phyloP scores from a whole-genome alignment of 306 rosid genomes.

The Cucurbita maxima region DNA sequence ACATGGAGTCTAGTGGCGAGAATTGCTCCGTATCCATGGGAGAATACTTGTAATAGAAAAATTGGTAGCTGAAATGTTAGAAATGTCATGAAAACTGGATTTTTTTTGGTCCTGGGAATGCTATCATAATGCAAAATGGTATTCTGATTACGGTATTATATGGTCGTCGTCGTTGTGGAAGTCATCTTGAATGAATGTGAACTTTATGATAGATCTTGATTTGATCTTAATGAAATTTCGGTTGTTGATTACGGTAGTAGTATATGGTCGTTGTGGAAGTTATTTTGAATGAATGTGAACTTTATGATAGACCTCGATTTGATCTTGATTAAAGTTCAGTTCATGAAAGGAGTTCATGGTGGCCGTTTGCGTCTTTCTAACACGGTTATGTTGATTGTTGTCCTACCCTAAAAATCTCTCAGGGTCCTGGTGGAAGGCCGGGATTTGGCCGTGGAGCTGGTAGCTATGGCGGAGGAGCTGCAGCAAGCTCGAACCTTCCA shows the following conservation, averaged over 20 bases:
- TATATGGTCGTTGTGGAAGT: too few relatives aligned
- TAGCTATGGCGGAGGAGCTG: constrained; percentile 13
- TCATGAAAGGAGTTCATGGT: neutral
- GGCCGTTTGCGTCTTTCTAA: too few relatives aligned
- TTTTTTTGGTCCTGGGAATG: neutral
- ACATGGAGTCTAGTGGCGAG: neutral
- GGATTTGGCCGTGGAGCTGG: constrained; percentile 76
- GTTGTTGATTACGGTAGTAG: too few relatives aligned
- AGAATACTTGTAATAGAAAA: neutral
- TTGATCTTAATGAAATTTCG: neutral
- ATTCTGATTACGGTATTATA: neutral
- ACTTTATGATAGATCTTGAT: neutral
- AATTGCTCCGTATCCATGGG: too few relatives aligned
- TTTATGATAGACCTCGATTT: too few relatives aligned
- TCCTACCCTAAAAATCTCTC: neutral
- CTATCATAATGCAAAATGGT: neutral
- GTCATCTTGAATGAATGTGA: neutral
- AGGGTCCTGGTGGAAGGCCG: constrained; percentile 68
- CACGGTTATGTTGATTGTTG: neutral
- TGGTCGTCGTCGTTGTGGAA: neutral
- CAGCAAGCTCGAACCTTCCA: constrained; percentile 8
- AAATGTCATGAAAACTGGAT: neutral
- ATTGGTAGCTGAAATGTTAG: neutral
- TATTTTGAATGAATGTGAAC: too few relatives aligned
- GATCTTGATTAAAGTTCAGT: neutral